A percentile compares a stretch with the other conserved stretches of the same genome.
Evolutionary conservation across 2,329 filamentous ascomycete genomes (phyloP).

Genomic region (Sporothrix brasiliensis): DNA sequence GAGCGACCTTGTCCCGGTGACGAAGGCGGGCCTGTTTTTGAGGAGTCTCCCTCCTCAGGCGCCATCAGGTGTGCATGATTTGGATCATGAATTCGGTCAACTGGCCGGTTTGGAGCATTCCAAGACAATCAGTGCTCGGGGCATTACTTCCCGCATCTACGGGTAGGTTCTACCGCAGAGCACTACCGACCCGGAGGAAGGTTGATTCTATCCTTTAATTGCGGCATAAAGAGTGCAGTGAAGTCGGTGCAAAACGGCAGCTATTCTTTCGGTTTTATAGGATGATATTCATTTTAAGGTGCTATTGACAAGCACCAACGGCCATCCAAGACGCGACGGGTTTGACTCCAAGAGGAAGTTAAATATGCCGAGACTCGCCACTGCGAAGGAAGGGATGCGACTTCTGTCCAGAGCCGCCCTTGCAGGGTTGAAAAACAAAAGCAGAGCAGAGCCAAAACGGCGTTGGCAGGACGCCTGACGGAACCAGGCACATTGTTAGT

Average conservation of each 20-base stretch:
- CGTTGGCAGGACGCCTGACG: constrained; percentile 16
- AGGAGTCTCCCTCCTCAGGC: background rate
- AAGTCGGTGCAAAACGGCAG: background rate
- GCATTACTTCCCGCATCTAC: constrained; percentile 7
- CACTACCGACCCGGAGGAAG: background rate
- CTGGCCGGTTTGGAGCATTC: constrained; percentile 14
- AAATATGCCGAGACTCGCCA: background rate
- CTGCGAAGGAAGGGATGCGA: constrained; percentile 5
- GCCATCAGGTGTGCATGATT: constrained; percentile 1
- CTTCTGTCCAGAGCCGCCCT: too few species aligned
- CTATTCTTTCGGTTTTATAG: background rate
- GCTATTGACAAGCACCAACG: background rate
- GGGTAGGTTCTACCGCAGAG: background rate
- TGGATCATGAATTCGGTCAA: background rate
- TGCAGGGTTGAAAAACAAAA: background rate
- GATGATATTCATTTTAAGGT: background rate
- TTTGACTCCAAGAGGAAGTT: background rate
- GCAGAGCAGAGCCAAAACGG: background rate
- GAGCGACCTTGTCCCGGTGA: background rate
- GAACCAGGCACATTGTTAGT: constrained; percentile 20
- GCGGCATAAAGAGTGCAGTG: background rate
- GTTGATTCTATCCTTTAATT: background rate
- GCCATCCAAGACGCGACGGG: too few species aligned
- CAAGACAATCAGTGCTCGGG: background rate
- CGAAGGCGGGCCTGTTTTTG: background rate